Evolutionary conservation across 768 basidiomycete species (phyloP).

Genomic region (Collybia mongolica): DNA sequence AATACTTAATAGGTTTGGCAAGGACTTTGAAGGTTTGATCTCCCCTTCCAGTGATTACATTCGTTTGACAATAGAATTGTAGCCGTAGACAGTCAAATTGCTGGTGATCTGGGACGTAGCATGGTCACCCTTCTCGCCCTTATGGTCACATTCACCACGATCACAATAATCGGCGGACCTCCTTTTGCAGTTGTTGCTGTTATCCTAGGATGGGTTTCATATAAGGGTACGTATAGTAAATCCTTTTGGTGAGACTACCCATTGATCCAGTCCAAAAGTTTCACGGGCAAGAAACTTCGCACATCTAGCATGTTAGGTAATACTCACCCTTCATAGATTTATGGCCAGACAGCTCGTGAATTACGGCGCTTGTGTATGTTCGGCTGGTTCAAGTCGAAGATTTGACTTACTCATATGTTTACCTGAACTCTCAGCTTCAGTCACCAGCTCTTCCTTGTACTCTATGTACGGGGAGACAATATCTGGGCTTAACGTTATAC

Average conservation of each 20-base stretch:
- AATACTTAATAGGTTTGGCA: conserved; percentile 81
- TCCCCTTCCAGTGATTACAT: neutral
- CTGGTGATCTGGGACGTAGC: conserved; percentile 85
- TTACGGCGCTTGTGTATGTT: conserved; percentile 72
- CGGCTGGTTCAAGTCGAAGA: neutral
- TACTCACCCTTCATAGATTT: conserved; percentile 23
- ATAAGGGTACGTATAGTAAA: too few species aligned
- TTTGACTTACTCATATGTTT: too few species aligned
- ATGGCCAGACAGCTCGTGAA: conserved; percentile 83
- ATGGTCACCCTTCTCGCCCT: conserved; percentile 70
- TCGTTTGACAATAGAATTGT: neutral
- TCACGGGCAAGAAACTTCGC: conserved; percentile 30
- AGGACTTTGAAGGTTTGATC: conserved; percentile 74
- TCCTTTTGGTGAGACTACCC: too few species aligned
- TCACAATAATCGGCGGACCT: conserved; percentile 22
- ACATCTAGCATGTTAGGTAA: neutral
- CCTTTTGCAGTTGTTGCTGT: too few species aligned
- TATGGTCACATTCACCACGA: conserved; percentile 66
- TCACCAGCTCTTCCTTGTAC: conserved; percentile 38
- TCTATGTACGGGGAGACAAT: conserved; percentile 46
- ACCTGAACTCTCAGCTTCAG: conserved; percentile 23
- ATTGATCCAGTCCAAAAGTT: conserved; percentile 15
- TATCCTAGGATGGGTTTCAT: too few species aligned
- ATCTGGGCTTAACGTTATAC: conserved; percentile 46
- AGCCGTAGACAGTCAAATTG: conserved; percentile 81